phyloP scores from a whole-genome alignment of 371 early-diverging fungal species.

The Syncephalastrum contaminatum region DNA sequence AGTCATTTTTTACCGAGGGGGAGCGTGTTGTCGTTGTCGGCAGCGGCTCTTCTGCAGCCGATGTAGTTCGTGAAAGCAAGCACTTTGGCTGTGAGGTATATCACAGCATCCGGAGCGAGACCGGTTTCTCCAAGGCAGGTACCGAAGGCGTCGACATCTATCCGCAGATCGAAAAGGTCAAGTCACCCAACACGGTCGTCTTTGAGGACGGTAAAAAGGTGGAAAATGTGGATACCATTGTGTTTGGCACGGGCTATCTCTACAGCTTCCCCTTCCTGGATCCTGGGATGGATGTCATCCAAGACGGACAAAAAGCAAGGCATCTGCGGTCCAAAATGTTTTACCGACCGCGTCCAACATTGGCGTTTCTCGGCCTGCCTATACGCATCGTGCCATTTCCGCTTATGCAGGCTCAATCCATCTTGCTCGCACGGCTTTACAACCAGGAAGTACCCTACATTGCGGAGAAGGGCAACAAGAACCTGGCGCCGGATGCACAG shows the following conservation, averaged over 20 bases:
- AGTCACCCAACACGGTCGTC: slow-evolving; percentile 13
- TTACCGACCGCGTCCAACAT: slow-evolving; percentile 52
- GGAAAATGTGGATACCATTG: slow-evolving; percentile 37
- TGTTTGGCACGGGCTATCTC: slow-evolving; percentile 65
- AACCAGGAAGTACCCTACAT: too few species aligned
- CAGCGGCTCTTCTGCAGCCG: slow-evolving; percentile 43
- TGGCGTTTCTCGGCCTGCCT: slow-evolving; percentile 59
- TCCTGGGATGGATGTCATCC: slow-evolving; percentile 21
- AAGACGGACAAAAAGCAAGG: slow-evolving; percentile 43
- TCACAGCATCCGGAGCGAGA: slow-evolving; percentile 40
- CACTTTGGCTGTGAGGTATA: slow-evolving; percentile 35
- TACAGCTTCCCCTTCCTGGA: slow-evolving; percentile 58
- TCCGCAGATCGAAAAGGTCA: too few species aligned
- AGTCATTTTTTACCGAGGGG: slow-evolving; percentile 16
- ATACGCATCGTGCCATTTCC: slow-evolving; percentile 57
- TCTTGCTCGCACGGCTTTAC: slow-evolving; percentile 33
- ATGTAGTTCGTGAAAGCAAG: slow-evolving; percentile 50
- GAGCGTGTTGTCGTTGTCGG: slow-evolving; percentile 49
- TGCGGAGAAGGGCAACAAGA: too few species aligned
- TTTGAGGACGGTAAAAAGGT: slow-evolving; percentile 38
- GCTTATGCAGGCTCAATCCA: slow-evolving; percentile 50
- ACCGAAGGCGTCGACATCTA: too few species aligned
- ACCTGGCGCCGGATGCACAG: too few species aligned
- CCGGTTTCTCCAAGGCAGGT: slow-evolving; percentile 10
- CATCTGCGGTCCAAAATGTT: slow-evolving; percentile 51